Base-by-base conservation (phyloP, 2,329 filamentous ascomycete species). In the Penicillium sp. region DNA sequence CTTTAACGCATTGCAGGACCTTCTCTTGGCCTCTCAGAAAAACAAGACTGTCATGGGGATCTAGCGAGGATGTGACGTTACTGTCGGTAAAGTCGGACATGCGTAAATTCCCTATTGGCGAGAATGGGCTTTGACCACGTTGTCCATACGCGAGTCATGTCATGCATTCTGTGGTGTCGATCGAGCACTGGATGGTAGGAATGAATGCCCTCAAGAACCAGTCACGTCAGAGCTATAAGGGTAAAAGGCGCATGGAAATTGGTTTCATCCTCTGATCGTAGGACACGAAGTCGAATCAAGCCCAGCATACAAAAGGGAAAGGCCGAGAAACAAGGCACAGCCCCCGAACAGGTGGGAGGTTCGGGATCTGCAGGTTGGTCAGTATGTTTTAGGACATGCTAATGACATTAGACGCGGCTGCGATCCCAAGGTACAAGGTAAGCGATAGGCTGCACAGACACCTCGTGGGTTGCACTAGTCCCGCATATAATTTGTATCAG, bases 401-500 rank as follows among this genome's bases (percentile, higher is more conserved):
- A 31, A 25, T 47, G 18, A 32, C 3, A 50, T 37, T 59, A 56
- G 51, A 56, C 50, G 50, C 56, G 48, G 39, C 25, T 46, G n/a
- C 46, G 53, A 38, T 32, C 15, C 50, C 21, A 15, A 32, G 21
- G 29, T 35, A 15, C 25, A 23, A n/a, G 21, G 25, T 35, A 25
- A 49, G 44, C 31, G 46, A 60, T 57, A 57, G 58, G 54, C 40
- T 55, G 34, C 40, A 46, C 40, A 50, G 46, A 41, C 21, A 46
- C 21, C 47, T 58, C 49, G 44, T 41, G 25, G 32, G 46, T 40
- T 61, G 63, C 61, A 60, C 62, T 65, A 62, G 60, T 46, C 57
- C 56, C 60, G 63, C 63, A 64, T 54, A 35, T 35, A 25, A 41
- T 32, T 56, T 50, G 42, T 49, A 61, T 65, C 63, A 65, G 58